Evolutionary conservation across 805 yeast species (phyloP), one percentile per base, ranked within the genome.

Genomic region (Candida orba): DNA sequence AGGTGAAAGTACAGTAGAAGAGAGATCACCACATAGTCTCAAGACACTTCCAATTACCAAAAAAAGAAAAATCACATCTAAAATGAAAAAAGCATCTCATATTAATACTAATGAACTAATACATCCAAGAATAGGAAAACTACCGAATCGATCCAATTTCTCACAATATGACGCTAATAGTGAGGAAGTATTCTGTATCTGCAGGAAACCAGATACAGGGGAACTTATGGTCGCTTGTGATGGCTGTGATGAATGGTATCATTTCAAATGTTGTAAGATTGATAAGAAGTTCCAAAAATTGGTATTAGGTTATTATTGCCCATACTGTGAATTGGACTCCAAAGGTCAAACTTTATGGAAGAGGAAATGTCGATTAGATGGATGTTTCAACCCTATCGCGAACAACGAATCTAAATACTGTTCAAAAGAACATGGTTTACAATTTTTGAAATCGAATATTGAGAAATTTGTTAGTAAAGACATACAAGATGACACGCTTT

Each of bases 171-270:
- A 74, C 46, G 52, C 68, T 20, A 67, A 73, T 51, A 69, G 81
- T 20, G 84, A 81, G 50, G 86, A 81, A 52, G 65, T 84, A 7
- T 88, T 71, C 54, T 89, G 97, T 59, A 64, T 81, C 0, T 89
- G 97, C 59, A 71, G 93, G 33, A 74, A 73, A 47, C 83, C 88
- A 0, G 96, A 90, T 54, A 71, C 73, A 46, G 93, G 90, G 2
- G 81, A 78, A 45, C 65, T 89, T 58, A 90, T 90, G 97, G 84
- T 90, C n/a, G 87, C 84, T 0, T 89, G 97, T 59, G 96, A 89
- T 59, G 90, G 87, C 6, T 90, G 97, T 63, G 96, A 88, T 56
- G 96, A 87, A 46, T 90, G 97, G 97, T 90, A 73, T 58, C 97
- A 90, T 63, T 86, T 89, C 62, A 67, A 65, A 37, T 90, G 97